phyloP scores from a whole-genome alignment of 2,329 filamentous ascomycete species.

The Colletotrichum agaves region DNA sequence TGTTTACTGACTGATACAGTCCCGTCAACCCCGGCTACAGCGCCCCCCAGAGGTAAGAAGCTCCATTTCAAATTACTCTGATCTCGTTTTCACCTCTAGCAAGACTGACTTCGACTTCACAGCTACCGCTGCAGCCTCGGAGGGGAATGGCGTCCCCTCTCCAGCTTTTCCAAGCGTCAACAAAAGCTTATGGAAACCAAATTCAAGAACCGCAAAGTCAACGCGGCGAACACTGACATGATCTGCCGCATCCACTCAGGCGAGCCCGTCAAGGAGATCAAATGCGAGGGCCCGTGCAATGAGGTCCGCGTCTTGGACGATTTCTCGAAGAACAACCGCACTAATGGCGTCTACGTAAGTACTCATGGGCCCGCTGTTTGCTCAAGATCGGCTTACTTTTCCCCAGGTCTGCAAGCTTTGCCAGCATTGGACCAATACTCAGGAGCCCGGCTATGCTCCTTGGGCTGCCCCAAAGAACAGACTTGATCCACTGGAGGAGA shows the following conservation, averaged over 20 bases:
- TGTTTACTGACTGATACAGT: neutral
- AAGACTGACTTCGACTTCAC: conserved; percentile 6
- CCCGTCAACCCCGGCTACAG: conserved; percentile 15
- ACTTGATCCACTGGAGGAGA: conserved; percentile 20
- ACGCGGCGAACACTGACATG: conserved; percentile 49
- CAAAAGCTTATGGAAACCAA: conserved; percentile 42
- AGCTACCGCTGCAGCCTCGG: conserved; percentile 51
- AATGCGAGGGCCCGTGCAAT: conserved; percentile 47
- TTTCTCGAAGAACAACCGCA: conserved; percentile 46
- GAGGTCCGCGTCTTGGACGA: conserved; percentile 42
- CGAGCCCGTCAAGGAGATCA: conserved; percentile 41
- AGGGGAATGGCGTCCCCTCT: conserved; percentile 48
- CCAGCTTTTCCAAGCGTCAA: conserved; percentile 48
- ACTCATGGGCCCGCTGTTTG: neutral
- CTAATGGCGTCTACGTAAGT: conserved; percentile 45
- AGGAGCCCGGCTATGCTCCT: conserved; percentile 44
- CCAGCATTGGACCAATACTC: conserved; percentile 49
- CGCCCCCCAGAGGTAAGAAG: conserved; percentile 19
- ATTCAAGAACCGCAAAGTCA: conserved; percentile 34
- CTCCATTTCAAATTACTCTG: neutral
- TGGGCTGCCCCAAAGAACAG: conserved; percentile 20
- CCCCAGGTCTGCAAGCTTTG: conserved; percentile 49
- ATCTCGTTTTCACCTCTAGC: neutral
- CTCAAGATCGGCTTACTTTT: neutral
- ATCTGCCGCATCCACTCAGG: conserved; percentile 48